These are phyloP conservation scores for Neobulgaria alba DNA, from an alignment of 2,329 filamentous ascomycete genomes.

Conservation along the genomic window DNA sequence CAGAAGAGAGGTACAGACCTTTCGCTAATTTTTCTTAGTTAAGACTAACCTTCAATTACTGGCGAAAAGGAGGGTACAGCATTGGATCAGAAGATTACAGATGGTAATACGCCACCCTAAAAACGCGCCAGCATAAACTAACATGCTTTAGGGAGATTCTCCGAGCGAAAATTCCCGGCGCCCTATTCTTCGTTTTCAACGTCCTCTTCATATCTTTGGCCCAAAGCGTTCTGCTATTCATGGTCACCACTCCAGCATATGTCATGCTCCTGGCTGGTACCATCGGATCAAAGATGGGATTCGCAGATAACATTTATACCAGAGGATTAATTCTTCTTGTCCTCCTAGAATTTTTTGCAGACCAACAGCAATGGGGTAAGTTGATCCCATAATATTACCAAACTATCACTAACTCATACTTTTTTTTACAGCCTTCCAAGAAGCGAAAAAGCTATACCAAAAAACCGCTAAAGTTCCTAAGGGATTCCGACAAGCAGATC, in stretches of 20 bases:
- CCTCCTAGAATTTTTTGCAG: constrained; percentile 68
- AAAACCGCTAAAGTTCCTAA: constrained; percentile 61
- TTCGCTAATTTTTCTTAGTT: constrained; percentile 36
- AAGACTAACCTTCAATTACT: constrained; percentile 93
- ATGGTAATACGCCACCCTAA: constrained; percentile 44
- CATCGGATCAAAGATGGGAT: constrained; percentile 43
- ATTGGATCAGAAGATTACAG: constrained; percentile 91
- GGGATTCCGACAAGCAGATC: constrained; percentile 59
- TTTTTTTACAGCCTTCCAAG: constrained; percentile 71
- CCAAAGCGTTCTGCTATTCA: constrained; percentile 75
- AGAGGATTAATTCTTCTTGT: constrained; percentile 47
- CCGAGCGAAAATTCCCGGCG: constrained; percentile 50
- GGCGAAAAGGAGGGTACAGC: constrained; percentile 84
- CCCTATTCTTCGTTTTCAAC: constrained; percentile 75
- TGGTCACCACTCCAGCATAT: constrained; percentile 76
- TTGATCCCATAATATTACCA: constrained; percentile 7
- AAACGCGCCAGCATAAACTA: neutral
- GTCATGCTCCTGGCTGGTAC: constrained; percentile 65
- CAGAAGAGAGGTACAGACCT: neutral
- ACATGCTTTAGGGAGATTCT: constrained; percentile 53
- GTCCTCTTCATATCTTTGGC: constrained; percentile 77
- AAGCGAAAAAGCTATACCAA: constrained; percentile 69
- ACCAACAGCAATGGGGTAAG: constrained; percentile 85
- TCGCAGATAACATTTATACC: constrained; percentile 50
- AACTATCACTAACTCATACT: neutral